A percentile compares a stretch with the other conserved stretches of the same genome.
Conservation (phyloP, 768 basidiomycete species). For the Agrocybe praecox region DNA sequence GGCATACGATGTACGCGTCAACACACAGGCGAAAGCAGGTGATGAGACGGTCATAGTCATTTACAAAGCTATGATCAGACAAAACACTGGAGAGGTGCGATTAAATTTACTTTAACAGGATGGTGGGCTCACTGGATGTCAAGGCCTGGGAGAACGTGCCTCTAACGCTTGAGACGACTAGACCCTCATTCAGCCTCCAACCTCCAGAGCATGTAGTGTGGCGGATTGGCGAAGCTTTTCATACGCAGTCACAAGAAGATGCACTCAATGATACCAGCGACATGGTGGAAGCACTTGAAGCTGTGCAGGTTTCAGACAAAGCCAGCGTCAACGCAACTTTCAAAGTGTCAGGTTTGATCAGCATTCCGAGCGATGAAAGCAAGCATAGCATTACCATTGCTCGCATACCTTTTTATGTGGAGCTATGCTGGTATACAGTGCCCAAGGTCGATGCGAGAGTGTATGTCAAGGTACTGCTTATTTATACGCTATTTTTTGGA, state of each 20-base stretch:
- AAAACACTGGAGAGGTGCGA: conserved; percentile 39
- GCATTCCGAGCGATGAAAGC: conserved; percentile 36
- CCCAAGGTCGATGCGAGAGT: conserved; percentile 38
- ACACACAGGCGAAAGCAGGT: conserved; percentile 32
- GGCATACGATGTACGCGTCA: conserved; percentile 41
- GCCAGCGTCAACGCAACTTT: conserved; percentile 40
- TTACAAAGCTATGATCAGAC: conserved; percentile 41
- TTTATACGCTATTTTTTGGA: too few species aligned
- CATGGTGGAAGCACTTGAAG: too few species aligned
- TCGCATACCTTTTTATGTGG: conserved; percentile 34
- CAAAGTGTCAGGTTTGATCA: conserved; percentile 31
- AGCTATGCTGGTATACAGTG: conserved; percentile 36
- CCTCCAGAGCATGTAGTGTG: conserved; percentile 31
- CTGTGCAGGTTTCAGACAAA: conserved; percentile 28
- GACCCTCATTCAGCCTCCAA: conserved; percentile 30
- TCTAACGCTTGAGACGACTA: conserved; percentile 35
- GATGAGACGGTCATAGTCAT: conserved; percentile 29
- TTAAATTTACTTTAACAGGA: conserved; percentile 15
- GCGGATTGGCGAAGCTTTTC: conserved; percentile 1
- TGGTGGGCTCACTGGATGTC: neutral
- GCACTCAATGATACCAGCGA: too few species aligned
- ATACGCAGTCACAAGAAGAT: too few species aligned
- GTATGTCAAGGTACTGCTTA: conserved; percentile 37
- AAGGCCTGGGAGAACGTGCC: conserved; percentile 38
- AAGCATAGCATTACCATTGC: conserved; percentile 40